These are phyloP conservation scores for Fagopyrum tataricum DNA, from an alignment of 148 eudicot genomes.

Conservation along the genomic window DNA sequence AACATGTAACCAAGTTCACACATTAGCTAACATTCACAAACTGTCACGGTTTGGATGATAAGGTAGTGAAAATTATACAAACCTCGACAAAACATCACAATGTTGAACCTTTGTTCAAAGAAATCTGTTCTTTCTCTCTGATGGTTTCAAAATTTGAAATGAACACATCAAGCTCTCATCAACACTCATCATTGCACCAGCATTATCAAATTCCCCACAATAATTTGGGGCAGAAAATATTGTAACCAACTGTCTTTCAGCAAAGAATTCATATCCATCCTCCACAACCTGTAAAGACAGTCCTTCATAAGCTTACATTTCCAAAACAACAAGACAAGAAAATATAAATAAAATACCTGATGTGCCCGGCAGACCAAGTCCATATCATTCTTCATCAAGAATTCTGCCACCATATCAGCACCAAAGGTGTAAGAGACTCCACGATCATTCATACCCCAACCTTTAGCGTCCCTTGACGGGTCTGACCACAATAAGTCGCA, in stretches of 20 bases:
- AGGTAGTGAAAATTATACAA: too few relatives aligned
- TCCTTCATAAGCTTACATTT: too few relatives aligned
- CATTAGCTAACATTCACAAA: too few relatives aligned
- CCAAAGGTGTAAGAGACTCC: slow-evolving; percentile 76
- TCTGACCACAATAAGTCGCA: slow-evolving; percentile 83
- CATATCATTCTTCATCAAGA: slow-evolving; percentile 37
- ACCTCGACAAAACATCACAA: too few relatives aligned
- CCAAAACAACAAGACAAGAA: background rate
- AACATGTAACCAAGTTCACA: too few relatives aligned
- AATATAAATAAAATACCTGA: background rate
- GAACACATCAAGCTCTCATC: slow-evolving; percentile 13
- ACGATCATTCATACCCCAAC: slow-evolving; percentile 77
- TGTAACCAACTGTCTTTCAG: slow-evolving; percentile 10
- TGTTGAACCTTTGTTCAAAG: too few relatives aligned
- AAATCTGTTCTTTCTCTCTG: background rate
- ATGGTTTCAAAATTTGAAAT: slow-evolving; percentile 10
- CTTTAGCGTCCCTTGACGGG: slow-evolving; percentile 59
- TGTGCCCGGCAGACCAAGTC: slow-evolving; percentile 13
- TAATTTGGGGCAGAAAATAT: slow-evolving; percentile 13
- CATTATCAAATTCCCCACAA: slow-evolving; percentile 13
- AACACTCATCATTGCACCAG: slow-evolving; percentile 16
- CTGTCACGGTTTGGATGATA: too few relatives aligned
- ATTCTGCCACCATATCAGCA: slow-evolving; percentile 63
- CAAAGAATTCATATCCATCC: slow-evolving; percentile 16
- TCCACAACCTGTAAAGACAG: slow-evolving; percentile 11